Evolutionary conservation across 208 protist genomes (phyloP).

Genomic region (Wallacemonas sp.): DNA sequence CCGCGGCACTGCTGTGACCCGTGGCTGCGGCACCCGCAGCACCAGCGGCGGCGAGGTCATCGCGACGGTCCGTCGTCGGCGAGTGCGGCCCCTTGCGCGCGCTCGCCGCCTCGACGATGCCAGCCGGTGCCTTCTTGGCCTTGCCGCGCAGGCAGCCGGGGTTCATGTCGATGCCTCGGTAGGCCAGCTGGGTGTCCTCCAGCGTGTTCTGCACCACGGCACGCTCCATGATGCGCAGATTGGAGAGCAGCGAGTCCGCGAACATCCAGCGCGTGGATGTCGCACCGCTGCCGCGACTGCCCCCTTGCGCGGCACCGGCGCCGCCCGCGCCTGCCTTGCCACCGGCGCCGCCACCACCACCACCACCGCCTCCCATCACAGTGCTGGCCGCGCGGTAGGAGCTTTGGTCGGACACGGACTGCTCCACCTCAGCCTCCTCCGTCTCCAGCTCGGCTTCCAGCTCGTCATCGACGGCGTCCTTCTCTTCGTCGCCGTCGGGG

Average conservation of each 20-base stretch:
- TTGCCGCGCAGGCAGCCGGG: conserved; percentile 16
- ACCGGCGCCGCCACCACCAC: not conserved
- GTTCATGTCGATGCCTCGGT: conserved; percentile 80
- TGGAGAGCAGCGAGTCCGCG: conserved; percentile 76
- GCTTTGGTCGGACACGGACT: conserved; percentile 23
- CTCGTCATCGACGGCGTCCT: conserved; percentile 34
- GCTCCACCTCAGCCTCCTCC: conserved; percentile 29
- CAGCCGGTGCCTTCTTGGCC: not conserved
- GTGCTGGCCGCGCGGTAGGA: conserved; percentile 35
- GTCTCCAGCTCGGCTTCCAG: conserved; percentile 52
- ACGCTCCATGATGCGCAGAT: conserved; percentile 88
- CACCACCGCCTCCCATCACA: conserved; percentile 7
- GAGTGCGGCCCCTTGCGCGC: not conserved
- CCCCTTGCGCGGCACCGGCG: conserved; percentile 7
- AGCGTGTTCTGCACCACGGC: conserved; percentile 91
- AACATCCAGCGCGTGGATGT: conserved; percentile 72
- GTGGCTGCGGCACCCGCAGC: conserved; percentile 14
- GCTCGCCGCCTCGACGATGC: not conserved
- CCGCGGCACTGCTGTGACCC: not conserved
- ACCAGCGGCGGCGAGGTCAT: not conserved
- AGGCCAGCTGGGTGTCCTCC: conserved; percentile 85
- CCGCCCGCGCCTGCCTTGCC: not conserved
- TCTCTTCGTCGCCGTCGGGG: conserved; percentile 18
- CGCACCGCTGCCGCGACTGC: conserved; percentile 9
- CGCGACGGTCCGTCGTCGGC: no score